A percentile compares a stretch with the other conserved stretches of the same genome.
phyloP scores from a whole-genome alignment of 2,329 filamentous ascomycete species.

The Penicillium palitans region DNA sequence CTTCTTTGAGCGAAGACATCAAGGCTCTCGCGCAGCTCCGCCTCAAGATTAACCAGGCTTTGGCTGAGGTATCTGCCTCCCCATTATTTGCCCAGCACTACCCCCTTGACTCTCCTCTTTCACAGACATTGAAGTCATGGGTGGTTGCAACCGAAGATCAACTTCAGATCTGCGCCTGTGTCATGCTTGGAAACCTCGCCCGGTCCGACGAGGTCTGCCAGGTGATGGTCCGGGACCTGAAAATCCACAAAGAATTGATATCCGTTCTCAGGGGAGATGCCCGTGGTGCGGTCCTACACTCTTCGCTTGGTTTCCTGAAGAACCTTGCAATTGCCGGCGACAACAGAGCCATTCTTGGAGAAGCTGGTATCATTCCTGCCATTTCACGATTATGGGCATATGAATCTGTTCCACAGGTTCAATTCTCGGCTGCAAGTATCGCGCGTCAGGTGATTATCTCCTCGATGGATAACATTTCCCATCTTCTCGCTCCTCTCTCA shows the following conservation, averaged over 20 bases:
- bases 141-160: slow-evolving; percentile 42
- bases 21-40: slow-evolving; percentile 38
- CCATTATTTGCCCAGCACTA: slow-evolving; percentile 40
- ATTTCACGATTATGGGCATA: slow-evolving; percentile 43
- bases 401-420: slow-evolving; percentile 47
- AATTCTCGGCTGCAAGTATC: slow-evolving; percentile 46
- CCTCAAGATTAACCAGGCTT: slow-evolving; percentile 42
- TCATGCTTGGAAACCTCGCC: slow-evolving; percentile 51
- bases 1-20: slow-evolving; percentile 36
- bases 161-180: slow-evolving; percentile 48
- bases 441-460: slow-evolving; percentile 42
- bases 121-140: slow-evolving; percentile 43
- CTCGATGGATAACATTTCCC: slow-evolving; percentile 40
- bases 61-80: slow-evolving; percentile 44
- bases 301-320: slow-evolving; percentile 49
- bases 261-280: slow-evolving; percentile 41
- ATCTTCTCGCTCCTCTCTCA: slow-evolving; percentile 36
- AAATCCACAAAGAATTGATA: slow-evolving; percentile 44
- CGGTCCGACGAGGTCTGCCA: slow-evolving; percentile 46
- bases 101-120: slow-evolving; percentile 40
- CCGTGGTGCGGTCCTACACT: slow-evolving; percentile 45
- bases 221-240: slow-evolving; percentile 41
- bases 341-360: slow-evolving; percentile 42
- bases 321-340: slow-evolving; percentile 48
- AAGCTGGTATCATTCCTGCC: slow-evolving; percentile 42